These are phyloP conservation scores for Saraca asoca DNA, from an alignment of 331 rosid species.

Conservation along the genomic window DNA sequence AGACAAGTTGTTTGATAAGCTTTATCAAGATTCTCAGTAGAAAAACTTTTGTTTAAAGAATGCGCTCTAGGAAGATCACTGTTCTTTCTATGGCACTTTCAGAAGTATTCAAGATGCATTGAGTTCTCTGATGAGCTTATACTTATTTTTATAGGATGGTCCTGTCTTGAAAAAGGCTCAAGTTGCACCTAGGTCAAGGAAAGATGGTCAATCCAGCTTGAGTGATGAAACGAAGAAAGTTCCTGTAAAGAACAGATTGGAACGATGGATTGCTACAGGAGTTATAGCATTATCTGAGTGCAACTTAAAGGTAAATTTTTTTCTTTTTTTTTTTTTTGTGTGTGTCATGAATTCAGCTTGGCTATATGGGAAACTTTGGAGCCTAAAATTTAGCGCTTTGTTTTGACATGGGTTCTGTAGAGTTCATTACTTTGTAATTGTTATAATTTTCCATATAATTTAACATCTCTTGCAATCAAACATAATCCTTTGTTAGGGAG, in stretches of 20 bases:
- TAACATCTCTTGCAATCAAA: not conserved
- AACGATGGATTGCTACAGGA: slow-evolving; percentile 73
- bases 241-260: slow-evolving; percentile 51
- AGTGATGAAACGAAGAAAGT: slow-evolving; percentile 37
- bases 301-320: slow-evolving; percentile 69
- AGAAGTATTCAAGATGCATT: slow-evolving; percentile 17
- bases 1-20: not conserved
- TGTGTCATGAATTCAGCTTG: slow-evolving; percentile 6
- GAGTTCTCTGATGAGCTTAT: not conserved
- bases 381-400: not conserved
- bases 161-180: slow-evolving; percentile 61
- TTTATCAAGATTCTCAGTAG: slow-evolving; percentile 3
- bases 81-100: slow-evolving; percentile 21
- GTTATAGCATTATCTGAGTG: slow-evolving; percentile 75
- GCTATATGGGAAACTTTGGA: not conserved
- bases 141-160: slow-evolving; percentile 55
- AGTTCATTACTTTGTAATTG: not conserved
- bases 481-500: not conserved
- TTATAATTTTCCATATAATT: not conserved
- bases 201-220: slow-evolving; percentile 34
- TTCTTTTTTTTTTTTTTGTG: too few species aligned
- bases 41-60: not conserved
- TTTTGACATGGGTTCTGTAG: slow-evolving; percentile 7
- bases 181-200: slow-evolving; percentile 54
- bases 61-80: slow-evolving; percentile 11